Evolutionary conservation across 1,139 yeast genomes (phyloP), one percentile per base, ranked within the genome.

Genomic region (Suhomyces wounanorum): DNA sequence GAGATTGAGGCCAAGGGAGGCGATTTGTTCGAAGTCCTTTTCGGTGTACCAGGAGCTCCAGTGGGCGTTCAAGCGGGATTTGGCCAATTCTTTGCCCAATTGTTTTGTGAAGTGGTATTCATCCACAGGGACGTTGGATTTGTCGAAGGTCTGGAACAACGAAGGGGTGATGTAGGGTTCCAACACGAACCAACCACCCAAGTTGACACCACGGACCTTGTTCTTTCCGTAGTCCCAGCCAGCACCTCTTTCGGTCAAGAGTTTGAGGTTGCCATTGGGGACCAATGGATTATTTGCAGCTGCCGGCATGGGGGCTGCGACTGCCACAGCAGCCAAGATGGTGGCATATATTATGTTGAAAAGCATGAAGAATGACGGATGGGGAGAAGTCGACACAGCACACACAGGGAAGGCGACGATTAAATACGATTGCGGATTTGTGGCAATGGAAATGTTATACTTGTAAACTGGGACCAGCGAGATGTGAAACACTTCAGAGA

Each of bases 141-240:
- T 73, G 46, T 71, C 68, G 65, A 89, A 92, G 3, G 77, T 77
- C 56, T 82, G 82, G 65, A 89, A 92, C 52, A 92, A 68, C 1
- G 94, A 83, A 2, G 97, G 97, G 1, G 89, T 88, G 63, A 92
- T 91, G 67, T 81, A 91, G 1, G 94, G 70, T 70, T 91, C 97
- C 44, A 90, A 72, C 1, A 91, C 89, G 56, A 91, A 79, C 97
- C 97, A 91, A 18, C 97, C 97, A 47, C 97, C 97, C 31, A 91
- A 72, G 63, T 89, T 90, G 48, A 91, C 91, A 55, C 97, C 97
- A 42, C 83, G 72, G 26, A 89, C 77, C 53, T 79, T 82, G 39
- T 78, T 78, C 37, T 65, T 69, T 45, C 68, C 65, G 63, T 84
- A 86, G 67, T 83, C 82, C 69, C 77, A 76, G 31, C 46, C 45